Conservation (phyloP, 768 basidiomycete species). For the Xerocomellus amylosporus region DNA sequence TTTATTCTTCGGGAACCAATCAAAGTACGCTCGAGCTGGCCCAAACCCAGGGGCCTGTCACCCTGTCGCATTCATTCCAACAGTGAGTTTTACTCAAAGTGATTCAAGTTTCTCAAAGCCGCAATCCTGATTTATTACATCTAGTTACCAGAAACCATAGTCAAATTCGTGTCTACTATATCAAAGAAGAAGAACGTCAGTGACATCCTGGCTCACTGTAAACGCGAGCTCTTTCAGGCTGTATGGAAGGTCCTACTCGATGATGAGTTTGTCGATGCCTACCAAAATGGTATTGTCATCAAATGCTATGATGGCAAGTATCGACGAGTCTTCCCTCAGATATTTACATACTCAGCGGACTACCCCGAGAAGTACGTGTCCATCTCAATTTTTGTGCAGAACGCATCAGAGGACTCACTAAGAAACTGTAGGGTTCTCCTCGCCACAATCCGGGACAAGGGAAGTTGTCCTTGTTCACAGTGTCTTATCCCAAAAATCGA, state of each 20-base stretch:
- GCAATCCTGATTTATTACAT: too few relatives aligned
- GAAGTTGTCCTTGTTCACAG: constrained; percentile 29
- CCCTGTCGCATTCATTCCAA: background rate
- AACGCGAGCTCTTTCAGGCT: background rate
- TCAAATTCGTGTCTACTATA: background rate
- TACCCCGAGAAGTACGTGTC: constrained; percentile 41
- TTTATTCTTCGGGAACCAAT: background rate
- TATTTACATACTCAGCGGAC: constrained; percentile 36
- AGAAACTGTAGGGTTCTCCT: constrained; percentile 26
- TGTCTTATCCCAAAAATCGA: constrained; percentile 21
- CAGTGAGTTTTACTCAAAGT: background rate
- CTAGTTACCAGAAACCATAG: background rate
- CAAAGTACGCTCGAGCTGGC: background rate
- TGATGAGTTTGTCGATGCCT: constrained; percentile 23
- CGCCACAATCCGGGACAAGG: constrained; percentile 28
- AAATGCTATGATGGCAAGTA: constrained; percentile 21
- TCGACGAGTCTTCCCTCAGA: constrained; percentile 22
- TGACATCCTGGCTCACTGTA: background rate
- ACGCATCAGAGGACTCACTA: background rate
- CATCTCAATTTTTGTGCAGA: too few relatives aligned
- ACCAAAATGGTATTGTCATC: constrained; percentile 23
- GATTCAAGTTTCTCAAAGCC: too few relatives aligned
- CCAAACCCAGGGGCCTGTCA: background rate
- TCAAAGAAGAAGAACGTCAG: background rate
- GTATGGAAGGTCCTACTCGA: background rate